Evolutionary conservation across 371 early-diverging fungal species (phyloP), one percentile per base, ranked within the genome.

Genomic region (Massospora cicadina): DNA sequence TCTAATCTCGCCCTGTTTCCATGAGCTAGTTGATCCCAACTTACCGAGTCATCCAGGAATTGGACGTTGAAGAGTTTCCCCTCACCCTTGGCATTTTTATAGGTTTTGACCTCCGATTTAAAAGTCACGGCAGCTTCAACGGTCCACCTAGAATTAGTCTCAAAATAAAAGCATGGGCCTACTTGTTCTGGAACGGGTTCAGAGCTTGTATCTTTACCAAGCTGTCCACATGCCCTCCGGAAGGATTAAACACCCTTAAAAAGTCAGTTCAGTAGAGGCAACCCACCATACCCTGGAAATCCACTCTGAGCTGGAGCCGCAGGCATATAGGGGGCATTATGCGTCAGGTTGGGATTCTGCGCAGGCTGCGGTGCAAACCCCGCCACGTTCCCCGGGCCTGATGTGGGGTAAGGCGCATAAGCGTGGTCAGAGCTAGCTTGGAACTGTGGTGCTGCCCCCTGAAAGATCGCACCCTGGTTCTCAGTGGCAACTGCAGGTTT

Each of bases 61-160:
- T 84, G 86, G 58, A 91, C 82, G 70, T 84, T 90, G 70, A 97
- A 97, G 1, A 98, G 79, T 65, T 84, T 86, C 21, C 99, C 99
- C 33, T 86, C 83, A 21, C 87, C 87, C 13, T 77, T 75, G 7
- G 71, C 72, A 70, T 95, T 96, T 65, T 73, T 80, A 88, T 87
- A 98, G 23, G 72, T 74, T 65, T 80, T 84, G 65, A 98, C 85
- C 1, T 86, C 85, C 1, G 86, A 78, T 75, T 98, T 98, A 63
- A 79, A 75, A 24, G 85, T 80, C 21, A 90, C 88, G 32, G 91
- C 82, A 0, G 90, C 98, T 65, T 83, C 79, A 71, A 98, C 94
- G 10, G 91, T 92, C 95, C 95, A 95, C 68, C 81, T 84, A 76
- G 1, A 80, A 71, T 68, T 63, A 54, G 75, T 71, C 27, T 71